These are phyloP conservation scores for Penicillium turbatum DNA, from an alignment of 495 filamentous ascomycete genomes.

Conservation along the genomic window DNA sequence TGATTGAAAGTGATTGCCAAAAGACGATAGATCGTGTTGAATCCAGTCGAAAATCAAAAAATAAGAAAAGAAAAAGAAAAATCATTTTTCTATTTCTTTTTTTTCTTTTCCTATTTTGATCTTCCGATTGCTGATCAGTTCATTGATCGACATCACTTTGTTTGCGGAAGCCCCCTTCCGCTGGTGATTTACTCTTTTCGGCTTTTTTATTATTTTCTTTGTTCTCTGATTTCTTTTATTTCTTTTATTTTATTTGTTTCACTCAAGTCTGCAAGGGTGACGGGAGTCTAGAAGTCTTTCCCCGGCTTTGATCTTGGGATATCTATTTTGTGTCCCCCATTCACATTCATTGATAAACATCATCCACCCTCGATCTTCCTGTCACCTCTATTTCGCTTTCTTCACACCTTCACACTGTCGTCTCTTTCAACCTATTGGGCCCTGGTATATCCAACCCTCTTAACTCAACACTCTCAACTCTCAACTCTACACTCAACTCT, in stretches of 20 bases:
- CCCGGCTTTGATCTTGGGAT: conserved; percentile 25
- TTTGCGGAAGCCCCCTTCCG: conserved; percentile 21
- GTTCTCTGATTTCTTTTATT: conserved; percentile 2
- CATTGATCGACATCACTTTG: conserved; percentile 16
- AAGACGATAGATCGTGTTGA: not conserved
- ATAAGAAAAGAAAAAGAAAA: not conserved
- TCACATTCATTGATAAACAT: conserved; percentile 22
- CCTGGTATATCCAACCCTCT: not conserved
- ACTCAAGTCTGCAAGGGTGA: conserved; percentile 27
- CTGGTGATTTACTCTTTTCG: not conserved
- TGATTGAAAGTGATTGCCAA: not conserved
- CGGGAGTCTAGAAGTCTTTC: conserved; percentile 31
- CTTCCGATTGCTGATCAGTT: not conserved
- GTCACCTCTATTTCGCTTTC: conserved; percentile 2
- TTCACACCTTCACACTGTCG: conserved; percentile 8
- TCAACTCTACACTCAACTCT: not conserved
- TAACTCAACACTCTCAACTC: too few species aligned
- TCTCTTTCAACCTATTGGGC: not conserved
- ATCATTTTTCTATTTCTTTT: conserved; percentile 1
- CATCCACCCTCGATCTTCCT: conserved; percentile 4
- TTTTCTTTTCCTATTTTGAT: not conserved
- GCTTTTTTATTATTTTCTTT: conserved; percentile 1
- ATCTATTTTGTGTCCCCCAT: conserved; percentile 1
- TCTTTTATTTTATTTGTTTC: conserved; percentile 14
- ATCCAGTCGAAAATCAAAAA: not conserved